Percentiles rank a stretch among this genome's conserved stretches.
Evolutionary conservation across 768 basidiomycete genomes (phyloP).

Genomic region (Hygrophorus pudorinus): DNA sequence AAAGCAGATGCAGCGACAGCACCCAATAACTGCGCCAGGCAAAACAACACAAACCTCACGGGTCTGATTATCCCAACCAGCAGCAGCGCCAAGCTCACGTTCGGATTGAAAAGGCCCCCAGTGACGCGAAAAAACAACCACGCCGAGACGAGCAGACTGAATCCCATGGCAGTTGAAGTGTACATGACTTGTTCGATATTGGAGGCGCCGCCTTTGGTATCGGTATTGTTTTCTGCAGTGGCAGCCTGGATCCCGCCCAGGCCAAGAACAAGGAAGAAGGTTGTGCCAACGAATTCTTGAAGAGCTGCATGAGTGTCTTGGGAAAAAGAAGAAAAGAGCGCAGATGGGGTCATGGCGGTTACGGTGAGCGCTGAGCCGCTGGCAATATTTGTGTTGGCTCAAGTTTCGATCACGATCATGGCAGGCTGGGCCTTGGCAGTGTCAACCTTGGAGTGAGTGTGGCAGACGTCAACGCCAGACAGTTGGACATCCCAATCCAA

Average conservation of each 20-base stretch:
- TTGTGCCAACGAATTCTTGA: conserved; percentile 53
- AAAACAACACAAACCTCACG: conserved; percentile 47
- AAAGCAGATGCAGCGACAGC: conserved; percentile 51
- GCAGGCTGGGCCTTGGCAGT: too few species aligned
- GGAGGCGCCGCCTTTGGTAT: conserved; percentile 15
- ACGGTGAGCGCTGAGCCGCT: too few species aligned
- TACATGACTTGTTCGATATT: conserved; percentile 38
- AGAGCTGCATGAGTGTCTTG: conserved; percentile 38
- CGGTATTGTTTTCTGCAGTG: conserved; percentile 22
- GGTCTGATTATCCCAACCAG: conserved; percentile 46
- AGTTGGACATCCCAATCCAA: too few species aligned
- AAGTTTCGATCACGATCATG: too few species aligned
- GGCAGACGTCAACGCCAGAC: too few species aligned
- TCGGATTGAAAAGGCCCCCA: conserved; percentile 32
- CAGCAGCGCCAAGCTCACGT: conserved; percentile 49
- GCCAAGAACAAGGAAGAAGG: conserved; percentile 54
- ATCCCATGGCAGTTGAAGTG: conserved; percentile 49
- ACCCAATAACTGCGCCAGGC: conserved; percentile 51
- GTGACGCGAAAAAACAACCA: conserved; percentile 32
- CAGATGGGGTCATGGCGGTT: too few species aligned
- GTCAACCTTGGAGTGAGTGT: too few species aligned
- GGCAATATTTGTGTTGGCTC: too few species aligned
- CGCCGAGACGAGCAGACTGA: conserved; percentile 50
- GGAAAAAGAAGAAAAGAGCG: conserved; percentile 15
- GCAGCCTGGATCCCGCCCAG: conserved; percentile 57